Conservation (phyloP, 2,329 filamentous ascomycete genomes). For the Lachnellula occidentalis region DNA sequence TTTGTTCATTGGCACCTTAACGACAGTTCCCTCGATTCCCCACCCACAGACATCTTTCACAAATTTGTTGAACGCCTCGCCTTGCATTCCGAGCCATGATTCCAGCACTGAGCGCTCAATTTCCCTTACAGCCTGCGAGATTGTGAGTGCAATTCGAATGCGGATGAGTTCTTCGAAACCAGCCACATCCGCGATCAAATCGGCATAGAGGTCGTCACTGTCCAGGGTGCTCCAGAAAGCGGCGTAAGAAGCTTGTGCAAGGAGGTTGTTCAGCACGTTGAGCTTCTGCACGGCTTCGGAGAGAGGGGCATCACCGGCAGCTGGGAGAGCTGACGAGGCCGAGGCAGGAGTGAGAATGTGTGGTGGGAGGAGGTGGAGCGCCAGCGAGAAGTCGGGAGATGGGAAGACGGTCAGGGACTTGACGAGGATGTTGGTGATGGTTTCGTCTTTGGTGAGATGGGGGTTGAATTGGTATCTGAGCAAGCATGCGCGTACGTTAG, state of each 20-base stretch:
- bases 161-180: slow-evolving; percentile 95
- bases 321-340: slow-evolving; percentile 41
- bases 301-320: slow-evolving; percentile 60
- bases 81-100: slow-evolving; percentile 69
- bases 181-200: slow-evolving; percentile 86
- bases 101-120: slow-evolving; percentile 63
- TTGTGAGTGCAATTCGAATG: slow-evolving; percentile 79
- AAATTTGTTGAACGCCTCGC: slow-evolving; percentile 68
- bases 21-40: slow-evolving; percentile 59
- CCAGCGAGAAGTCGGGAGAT: slow-evolving; percentile 88
- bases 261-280: slow-evolving; percentile 64
- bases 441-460: slow-evolving; percentile 92
- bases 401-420: slow-evolving; percentile 98
- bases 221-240: slow-evolving; percentile 92
- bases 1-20: slow-evolving; percentile 83
- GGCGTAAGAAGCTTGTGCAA: slow-evolving; percentile 84
- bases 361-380: slow-evolving; percentile 87
- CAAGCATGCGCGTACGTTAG: slow-evolving; percentile 8
- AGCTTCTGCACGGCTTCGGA: slow-evolving; percentile 79
- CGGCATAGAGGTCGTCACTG: slow-evolving; percentile 90
- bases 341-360: slow-evolving; percentile 62
- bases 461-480: slow-evolving; percentile 98
- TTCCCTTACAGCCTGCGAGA: slow-evolving; percentile 75
- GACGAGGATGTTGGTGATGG: slow-evolving; percentile 97
- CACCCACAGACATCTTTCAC: slow-evolving; percentile 82